A percentile compares a stretch with the other conserved stretches of the same genome.
phyloP scores from a whole-genome alignment of 2,329 filamentous ascomycete genomes.

The Hypomyces rosellus region DNA sequence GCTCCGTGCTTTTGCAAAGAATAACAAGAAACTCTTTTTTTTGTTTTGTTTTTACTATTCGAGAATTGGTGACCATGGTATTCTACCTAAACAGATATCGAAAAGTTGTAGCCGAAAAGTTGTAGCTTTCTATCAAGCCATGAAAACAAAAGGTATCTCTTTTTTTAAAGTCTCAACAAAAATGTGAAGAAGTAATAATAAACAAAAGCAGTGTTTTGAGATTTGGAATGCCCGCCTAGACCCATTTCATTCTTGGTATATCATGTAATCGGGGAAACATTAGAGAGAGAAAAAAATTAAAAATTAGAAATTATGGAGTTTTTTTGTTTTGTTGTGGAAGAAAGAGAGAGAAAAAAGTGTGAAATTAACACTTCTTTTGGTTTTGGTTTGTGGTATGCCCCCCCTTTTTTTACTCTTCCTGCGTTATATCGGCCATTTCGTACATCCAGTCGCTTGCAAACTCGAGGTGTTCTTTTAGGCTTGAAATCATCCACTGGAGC shows the following conservation, averaged over 20 bases:
- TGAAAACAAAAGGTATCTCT: too few species aligned
- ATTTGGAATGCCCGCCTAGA: background rate
- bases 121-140: too few species aligned
- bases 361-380: background rate
- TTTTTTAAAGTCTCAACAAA: background rate
- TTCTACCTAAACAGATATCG: too few species aligned
- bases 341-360: background rate
- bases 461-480: slow-evolving; percentile 10
- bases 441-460: slow-evolving; percentile 11
- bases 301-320: background rate
- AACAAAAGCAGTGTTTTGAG: slow-evolving; percentile 3
- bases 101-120: too few species aligned
- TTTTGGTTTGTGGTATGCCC: too few species aligned
- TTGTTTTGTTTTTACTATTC: too few species aligned
- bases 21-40: too few species aligned
- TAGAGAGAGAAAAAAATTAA: background rate
- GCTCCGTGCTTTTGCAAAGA: too few species aligned
- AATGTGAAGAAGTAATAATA: slow-evolving; percentile 3
- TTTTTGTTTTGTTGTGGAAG: background rate
- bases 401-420: too few species aligned
- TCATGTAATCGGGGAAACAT: background rate
- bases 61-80: too few species aligned
- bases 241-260: background rate
- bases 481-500: slow-evolving; percentile 8
- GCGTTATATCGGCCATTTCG: background rate